Evolutionary conservation across 805 yeast genomes (phyloP), one percentile per base, ranked within the genome.

Genomic region (fission yeast (Schizosaccharomyces pombe)): DNA sequence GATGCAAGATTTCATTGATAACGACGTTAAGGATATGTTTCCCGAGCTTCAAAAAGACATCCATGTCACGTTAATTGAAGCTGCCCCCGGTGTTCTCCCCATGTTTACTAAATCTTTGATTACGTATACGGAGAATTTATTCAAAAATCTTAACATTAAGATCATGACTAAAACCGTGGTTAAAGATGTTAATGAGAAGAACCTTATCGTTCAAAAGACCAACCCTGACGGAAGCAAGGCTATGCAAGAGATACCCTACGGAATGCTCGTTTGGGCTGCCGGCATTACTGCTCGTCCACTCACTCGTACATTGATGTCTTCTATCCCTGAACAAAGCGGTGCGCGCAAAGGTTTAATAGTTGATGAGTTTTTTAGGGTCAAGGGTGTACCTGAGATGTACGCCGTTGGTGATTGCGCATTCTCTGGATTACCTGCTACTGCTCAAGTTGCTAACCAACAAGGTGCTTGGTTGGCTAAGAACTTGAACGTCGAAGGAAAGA

Each of bases 271-370:
- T 51, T 80, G 86, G 86, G 79, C 85, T 1, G 80, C 86, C 0
- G 86, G 86, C 57, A 82, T 80, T 40, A 76, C 82, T 5, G 79
- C 76, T 60, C 74, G 77, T 57, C 81, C 80, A 14, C 63, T 80
- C 53, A 79, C 83, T 5, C 72, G 72, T 62, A 72, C 71, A 39
- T 70, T 80, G 47, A 79, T 74, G 51, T 65, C 69, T 22, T 64
- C 70, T n/a, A 66, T 80, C 37, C 61, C 65, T 11, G 69, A 65
- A 1, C 62, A 66, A 31, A 85, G 80, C 65, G 69, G 68, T 58
- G 80, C 80, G 62, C 73, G 70, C 60, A 74, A 82, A 59, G 86
- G 85, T n/a, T 75, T 80, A 52, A 85, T 80, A 62, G 80, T 85
- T 0, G 86, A 80, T 63, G 69, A 80, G n/a, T 83, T 80, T 58